Evolutionary conservation across 495 filamentous ascomycete genomes (phyloP).

Genomic region (Neurospora sp.): DNA sequence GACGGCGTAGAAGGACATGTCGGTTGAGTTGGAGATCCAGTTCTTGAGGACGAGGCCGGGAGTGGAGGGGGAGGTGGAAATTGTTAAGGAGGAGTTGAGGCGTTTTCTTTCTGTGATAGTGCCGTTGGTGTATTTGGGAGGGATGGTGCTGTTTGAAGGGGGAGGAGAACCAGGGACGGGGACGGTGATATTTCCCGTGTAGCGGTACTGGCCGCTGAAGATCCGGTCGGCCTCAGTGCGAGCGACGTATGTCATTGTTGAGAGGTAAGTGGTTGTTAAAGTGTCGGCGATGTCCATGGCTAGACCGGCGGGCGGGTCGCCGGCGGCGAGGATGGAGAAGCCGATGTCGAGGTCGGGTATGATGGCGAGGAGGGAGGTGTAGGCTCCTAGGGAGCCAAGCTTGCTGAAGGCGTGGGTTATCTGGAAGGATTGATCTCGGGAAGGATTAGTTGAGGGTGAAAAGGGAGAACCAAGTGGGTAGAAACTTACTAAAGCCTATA

Average conservation of each 20-base stretch:
- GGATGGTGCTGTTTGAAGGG: neutral
- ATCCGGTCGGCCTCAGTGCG: slow-evolving; percentile 25
- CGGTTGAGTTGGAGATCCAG: slow-evolving; percentile 43
- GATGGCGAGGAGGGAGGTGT: slow-evolving; percentile 38
- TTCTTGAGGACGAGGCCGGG: slow-evolving; percentile 34
- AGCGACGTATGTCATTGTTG: slow-evolving; percentile 25
- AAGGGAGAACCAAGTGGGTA: neutral
- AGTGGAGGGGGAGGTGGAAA: slow-evolving; percentile 23
- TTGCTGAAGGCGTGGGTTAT: slow-evolving; percentile 44
- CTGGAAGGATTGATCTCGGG: slow-evolving; percentile 21
- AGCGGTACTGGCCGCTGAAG: slow-evolving; percentile 29
- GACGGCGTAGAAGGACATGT: slow-evolving; percentile 25
- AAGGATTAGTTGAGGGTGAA: neutral
- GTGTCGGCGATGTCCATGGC: slow-evolving; percentile 26
- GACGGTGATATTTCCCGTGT: neutral
- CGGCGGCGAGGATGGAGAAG: slow-evolving; percentile 42
- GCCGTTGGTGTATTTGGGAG: neutral
- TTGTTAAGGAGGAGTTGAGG: slow-evolving; percentile 31
- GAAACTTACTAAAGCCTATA: slow-evolving; percentile 9
- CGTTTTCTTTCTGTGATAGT: slow-evolving; percentile 5
- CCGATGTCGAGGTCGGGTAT: slow-evolving; percentile 45
- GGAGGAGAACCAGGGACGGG: neutral
- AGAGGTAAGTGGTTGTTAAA: slow-evolving; percentile 25
- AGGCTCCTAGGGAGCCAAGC: slow-evolving; percentile 37
- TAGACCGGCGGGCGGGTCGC: slow-evolving; percentile 20